Base-by-base conservation (phyloP, 1,284 basidiomycete genomes). In the Neolentinus lepideus region DNA sequence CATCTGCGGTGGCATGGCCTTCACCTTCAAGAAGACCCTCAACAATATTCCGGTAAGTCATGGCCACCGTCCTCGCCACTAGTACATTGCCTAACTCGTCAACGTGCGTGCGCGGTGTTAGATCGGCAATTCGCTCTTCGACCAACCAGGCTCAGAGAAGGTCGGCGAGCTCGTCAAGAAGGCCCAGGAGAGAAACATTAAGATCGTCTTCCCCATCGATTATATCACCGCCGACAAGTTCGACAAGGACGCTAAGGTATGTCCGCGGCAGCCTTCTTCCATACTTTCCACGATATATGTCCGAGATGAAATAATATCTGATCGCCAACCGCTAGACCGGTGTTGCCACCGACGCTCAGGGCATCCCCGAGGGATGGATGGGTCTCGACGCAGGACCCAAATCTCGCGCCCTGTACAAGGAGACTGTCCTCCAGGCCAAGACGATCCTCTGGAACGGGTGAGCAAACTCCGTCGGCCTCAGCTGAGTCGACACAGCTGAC, bases 371-470 rank as follows among this genome's bases (percentile, higher is more conserved):
- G 54, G 91, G 84, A 52, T 95, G 92, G 92, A 88, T 95, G 88
- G 97, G 96, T 66, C 88, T 99, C 54, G 96, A 95, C 71, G 86
- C 78, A 56, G 94, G 94, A 59, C 82, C 80, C 36, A 81, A 96
- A 77, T 93, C 88, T 62, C 84, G 84, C 55, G 78, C 92, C 66
- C 75, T 92, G 59, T 99, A 90, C 79, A 79, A 77, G 53, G 67
- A 87, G 64, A 85, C 94, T 24, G 94, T 98, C 58, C 70, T 88
- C 56, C 85, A 91, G 67, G 80, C 94, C 60, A 98, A 95, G 83
- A 99, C 97, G 51, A 95, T 99, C 70, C 86, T 99, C 58, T 99
- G 96, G 95, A 99, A 99, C 71, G 96, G 94, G 88, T 86, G 60
- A 66, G 75, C 59, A 19, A 4, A 16, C 6, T 10, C 16, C 21